Conservation (phyloP, 1,284 basidiomycete genomes). For the Volvariella surrecta region DNA sequence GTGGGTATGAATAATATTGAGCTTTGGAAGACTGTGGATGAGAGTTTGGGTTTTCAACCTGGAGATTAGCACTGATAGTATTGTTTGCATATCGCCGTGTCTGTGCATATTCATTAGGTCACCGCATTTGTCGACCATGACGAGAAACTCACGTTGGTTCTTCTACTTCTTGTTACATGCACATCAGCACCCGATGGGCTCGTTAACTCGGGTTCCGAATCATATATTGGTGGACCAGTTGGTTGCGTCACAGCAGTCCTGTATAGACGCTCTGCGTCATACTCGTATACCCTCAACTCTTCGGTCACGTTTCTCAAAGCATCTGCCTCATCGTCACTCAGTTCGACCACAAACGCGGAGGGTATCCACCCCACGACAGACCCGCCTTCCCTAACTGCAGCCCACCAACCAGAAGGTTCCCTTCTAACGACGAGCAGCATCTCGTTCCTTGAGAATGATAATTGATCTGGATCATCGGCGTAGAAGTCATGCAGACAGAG, state of each 20-base stretch:
- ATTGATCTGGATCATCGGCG: constrained; percentile 49
- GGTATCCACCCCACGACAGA: constrained; percentile 66
- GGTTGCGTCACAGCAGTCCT: constrained; percentile 26
- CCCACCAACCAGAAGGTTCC: constrained; percentile 76
- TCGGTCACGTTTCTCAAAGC: constrained; percentile 29
- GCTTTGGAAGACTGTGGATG: constrained; percentile 2
- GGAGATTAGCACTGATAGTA: constrained; percentile 6
- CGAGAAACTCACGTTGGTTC: too few species aligned
- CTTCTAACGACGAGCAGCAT: constrained; percentile 57
- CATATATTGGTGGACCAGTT: constrained; percentile 17
- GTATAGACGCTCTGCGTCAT: constrained; percentile 36
- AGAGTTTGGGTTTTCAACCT: constrained; percentile 3
- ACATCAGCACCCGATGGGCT: neutral
- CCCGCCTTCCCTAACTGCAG: constrained; percentile 49
- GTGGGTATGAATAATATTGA: constrained; percentile 18
- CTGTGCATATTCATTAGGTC: too few species aligned
- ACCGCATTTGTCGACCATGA: too few species aligned
- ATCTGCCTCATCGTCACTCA: constrained; percentile 37
- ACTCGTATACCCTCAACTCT: constrained; percentile 36
- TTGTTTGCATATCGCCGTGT: neutral
- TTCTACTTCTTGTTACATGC: too few species aligned
- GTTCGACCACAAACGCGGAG: constrained; percentile 39
- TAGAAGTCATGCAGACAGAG: constrained; percentile 61
- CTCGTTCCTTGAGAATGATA: constrained; percentile 57
- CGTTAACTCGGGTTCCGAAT: constrained; percentile 13